These are phyloP conservation scores for Saxophila tyrrhenica DNA, from an alignment of 495 filamentous ascomycete genomes.

Conservation along the genomic window DNA sequence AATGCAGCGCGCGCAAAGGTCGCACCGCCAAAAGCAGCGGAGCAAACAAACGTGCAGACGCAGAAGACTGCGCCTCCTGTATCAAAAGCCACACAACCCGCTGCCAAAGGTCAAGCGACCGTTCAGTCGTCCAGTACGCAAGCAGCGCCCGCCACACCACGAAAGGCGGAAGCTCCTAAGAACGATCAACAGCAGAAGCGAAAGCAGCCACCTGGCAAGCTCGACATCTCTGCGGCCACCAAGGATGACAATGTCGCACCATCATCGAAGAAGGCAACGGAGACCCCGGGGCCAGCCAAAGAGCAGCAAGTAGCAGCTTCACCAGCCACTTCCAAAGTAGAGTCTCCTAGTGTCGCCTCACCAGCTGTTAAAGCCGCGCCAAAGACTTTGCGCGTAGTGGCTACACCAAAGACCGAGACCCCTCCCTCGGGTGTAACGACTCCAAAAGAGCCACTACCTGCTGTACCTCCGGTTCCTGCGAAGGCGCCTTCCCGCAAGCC, in stretches of 20 bases:
- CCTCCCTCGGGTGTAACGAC: slow-evolving; percentile 30
- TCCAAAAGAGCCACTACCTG: slow-evolving; percentile 14
- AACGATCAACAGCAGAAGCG: slow-evolving; percentile 31
- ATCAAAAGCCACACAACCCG: slow-evolving; percentile 5
- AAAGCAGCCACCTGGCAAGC: slow-evolving; percentile 43
- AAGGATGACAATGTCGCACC: slow-evolving; percentile 12
- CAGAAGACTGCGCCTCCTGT: slow-evolving; percentile 5
- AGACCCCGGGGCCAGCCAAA: background rate
- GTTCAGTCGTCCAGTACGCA: slow-evolving; percentile 12
- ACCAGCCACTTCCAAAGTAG: slow-evolving; percentile 35
- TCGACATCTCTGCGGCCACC: slow-evolving; percentile 52
- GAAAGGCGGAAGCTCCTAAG: slow-evolving; percentile 8
- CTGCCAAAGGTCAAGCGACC: slow-evolving; percentile 10
- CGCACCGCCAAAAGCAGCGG: background rate
- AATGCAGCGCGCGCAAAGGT: background rate
- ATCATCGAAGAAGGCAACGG: background rate
- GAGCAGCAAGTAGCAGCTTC: slow-evolving; percentile 26
- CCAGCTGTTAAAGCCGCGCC: slow-evolving; percentile 29
- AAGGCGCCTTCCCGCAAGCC: slow-evolving; percentile 45
- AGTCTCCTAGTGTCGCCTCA: slow-evolving; percentile 28
- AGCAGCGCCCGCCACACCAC: slow-evolving; percentile 9
- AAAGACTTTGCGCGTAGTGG: slow-evolving; percentile 54
- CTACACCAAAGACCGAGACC: slow-evolving; percentile 59
- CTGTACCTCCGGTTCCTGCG: slow-evolving; percentile 11
- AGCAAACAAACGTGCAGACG: background rate